These are phyloP conservation scores for Geotrichum restrictum DNA, from an alignment of 1,139 yeast species.

Conservation along the genomic window DNA sequence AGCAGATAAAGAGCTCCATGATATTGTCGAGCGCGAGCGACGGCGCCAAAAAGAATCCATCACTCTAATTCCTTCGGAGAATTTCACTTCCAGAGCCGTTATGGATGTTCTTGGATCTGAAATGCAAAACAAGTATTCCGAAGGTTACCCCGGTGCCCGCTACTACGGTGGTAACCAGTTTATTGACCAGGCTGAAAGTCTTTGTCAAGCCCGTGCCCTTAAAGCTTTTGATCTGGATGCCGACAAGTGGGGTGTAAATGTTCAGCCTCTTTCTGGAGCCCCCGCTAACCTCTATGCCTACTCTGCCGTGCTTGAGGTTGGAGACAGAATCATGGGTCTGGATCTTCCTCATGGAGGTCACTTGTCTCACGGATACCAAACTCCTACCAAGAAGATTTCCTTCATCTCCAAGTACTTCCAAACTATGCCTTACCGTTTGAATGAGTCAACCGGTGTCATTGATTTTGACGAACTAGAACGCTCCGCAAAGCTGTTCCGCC, in stretches of 20 bases:
- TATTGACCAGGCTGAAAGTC: constrained; percentile 82
- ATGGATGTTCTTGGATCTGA: constrained; percentile 92
- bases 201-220: constrained; percentile 89
- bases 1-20: constrained; percentile 49
- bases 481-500: constrained; percentile 83
- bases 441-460: constrained; percentile 79
- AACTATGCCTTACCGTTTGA: constrained; percentile 92
- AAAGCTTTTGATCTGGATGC: constrained; percentile 76
- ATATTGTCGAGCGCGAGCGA: constrained; percentile 68
- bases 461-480: constrained; percentile 86
- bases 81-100: constrained; percentile 90
- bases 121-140: constrained; percentile 98
- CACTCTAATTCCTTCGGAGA: constrained; percentile 90
- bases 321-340: constrained; percentile 92
- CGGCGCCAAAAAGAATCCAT: constrained; percentile 83
- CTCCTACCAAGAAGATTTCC: constrained; percentile 80
- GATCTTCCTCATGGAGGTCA: constrained; percentile 98
- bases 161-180: constrained; percentile 96
- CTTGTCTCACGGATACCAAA: constrained; percentile 92
- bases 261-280: constrained; percentile 89
- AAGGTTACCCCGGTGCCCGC: constrained; percentile 96
- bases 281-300: constrained; percentile 94
- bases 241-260: constrained; percentile 91
- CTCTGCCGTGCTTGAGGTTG: constrained; percentile 84
- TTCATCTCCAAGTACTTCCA: constrained; percentile 89